phyloP scores from a whole-genome alignment of 2,329 filamentous ascomycete species.

The Fusarium compactum region DNA sequence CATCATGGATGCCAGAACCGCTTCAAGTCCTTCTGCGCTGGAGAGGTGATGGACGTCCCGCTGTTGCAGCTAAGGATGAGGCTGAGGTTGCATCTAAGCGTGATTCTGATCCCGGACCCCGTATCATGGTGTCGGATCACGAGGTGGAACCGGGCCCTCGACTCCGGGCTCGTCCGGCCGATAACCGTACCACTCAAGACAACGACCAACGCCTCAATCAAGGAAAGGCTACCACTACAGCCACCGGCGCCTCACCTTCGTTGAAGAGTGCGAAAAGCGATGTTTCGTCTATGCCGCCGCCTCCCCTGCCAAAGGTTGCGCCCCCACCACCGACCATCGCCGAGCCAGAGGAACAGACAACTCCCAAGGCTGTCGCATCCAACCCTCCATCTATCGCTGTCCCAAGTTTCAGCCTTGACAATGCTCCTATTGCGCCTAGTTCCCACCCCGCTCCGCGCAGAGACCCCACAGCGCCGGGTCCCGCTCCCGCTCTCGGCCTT shows the following conservation, averaged over 20 bases:
- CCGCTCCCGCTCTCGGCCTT: conserved; percentile 17
- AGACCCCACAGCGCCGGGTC: conserved; percentile 33
- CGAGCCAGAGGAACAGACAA: conserved; percentile 58
- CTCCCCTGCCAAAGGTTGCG: conserved; percentile 52
- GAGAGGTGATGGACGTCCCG: conserved; percentile 29
- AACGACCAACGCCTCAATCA: conserved; percentile 16
- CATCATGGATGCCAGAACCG: conserved; percentile 58
- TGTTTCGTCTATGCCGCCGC: conserved; percentile 54
- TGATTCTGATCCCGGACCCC: conserved; percentile 31
- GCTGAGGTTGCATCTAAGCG: background rate
- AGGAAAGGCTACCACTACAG: conserved; percentile 12
- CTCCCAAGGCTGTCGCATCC: conserved; percentile 62
- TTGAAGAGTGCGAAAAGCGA: conserved; percentile 39
- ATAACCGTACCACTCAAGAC: conserved; percentile 37
- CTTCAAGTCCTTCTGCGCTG: conserved; percentile 45
- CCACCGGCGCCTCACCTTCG: conserved; percentile 5
- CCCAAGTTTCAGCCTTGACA: conserved; percentile 62
- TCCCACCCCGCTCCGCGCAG: conserved; percentile 32
- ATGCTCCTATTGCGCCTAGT: conserved; percentile 41
- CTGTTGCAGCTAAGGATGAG: conserved; percentile 16
- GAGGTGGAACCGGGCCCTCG: conserved; percentile 42
- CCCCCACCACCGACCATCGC: conserved; percentile 40
- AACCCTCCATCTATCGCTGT: conserved; percentile 48
- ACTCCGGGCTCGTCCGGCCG: conserved; percentile 44
- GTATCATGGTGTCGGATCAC: conserved; percentile 44